A percentile compares a stretch with the other conserved stretches of the same genome.
Conservation (phyloP, 345 rosid species). For the Microthlaspi erraticum region DNA sequence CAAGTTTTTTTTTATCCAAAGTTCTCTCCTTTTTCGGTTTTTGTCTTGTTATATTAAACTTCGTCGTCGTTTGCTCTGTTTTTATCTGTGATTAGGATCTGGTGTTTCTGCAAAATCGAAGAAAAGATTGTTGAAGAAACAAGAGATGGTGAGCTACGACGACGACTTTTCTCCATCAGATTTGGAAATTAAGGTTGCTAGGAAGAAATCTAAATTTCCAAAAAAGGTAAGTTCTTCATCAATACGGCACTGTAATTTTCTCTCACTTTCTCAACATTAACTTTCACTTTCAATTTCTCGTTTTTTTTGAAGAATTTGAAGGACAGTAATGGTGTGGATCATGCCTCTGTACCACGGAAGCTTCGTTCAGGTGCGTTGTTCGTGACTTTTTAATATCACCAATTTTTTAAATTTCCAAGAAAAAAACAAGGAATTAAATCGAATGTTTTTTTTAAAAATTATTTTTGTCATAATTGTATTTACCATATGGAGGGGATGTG, state of each 20-base stretch:
- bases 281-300: not conserved
- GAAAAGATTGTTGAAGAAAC: conserved; percentile 56
- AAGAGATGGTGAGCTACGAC: conserved; percentile 56
- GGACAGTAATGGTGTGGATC: conserved; percentile 63
- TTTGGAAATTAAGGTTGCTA: conserved; percentile 40
- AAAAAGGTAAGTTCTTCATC: conserved; percentile 52
- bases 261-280: not conserved
- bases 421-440: not conserved
- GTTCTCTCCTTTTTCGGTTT: not conserved
- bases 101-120: conserved; percentile 56
- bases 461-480: not conserved
- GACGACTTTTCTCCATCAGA: conserved; percentile 35
- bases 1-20: too few species aligned
- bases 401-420: not conserved
- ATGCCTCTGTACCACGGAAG: conserved; percentile 89
- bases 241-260: not conserved
- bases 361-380: conserved; percentile 85
- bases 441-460: conserved; percentile 18
- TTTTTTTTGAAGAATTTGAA: conserved; percentile 48
- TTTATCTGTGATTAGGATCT: conserved; percentile 24
- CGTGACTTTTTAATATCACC: conserved; percentile 24
- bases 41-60: not conserved
- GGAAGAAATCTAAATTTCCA: conserved; percentile 58
- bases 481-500: conserved; percentile 19
- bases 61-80: conserved; percentile 21